These are phyloP conservation scores for Hypoxylon sp. DNA, from an alignment of 2,329 filamentous ascomycete genomes.

Conservation along the genomic window DNA sequence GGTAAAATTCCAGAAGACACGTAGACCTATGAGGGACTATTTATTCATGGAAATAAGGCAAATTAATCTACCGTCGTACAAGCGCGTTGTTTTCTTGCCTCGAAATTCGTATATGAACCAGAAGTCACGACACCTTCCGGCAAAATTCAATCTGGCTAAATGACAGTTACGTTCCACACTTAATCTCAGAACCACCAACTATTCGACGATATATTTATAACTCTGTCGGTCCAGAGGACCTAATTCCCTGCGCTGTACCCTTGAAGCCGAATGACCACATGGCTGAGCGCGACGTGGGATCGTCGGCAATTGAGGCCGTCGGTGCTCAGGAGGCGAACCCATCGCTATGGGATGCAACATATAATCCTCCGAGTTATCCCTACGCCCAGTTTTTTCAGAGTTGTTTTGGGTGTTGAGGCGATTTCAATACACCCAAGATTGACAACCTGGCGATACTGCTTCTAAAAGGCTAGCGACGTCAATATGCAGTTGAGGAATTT, in stretches of 20 bases:
- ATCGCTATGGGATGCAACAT: slow-evolving; percentile 33
- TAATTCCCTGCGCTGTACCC: slow-evolving; percentile 27
- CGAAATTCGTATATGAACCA: slow-evolving; percentile 13
- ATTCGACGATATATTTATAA: slow-evolving; percentile 40
- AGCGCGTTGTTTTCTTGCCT: slow-evolving; percentile 10
- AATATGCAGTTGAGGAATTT: slow-evolving; percentile 48
- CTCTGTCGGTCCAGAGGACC: slow-evolving; percentile 30
- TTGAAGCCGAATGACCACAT: slow-evolving; percentile 39
- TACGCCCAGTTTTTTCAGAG: background rate
- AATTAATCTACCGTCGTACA: slow-evolving; percentile 9
- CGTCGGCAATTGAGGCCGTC: slow-evolving; percentile 43
- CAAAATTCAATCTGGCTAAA: slow-evolving; percentile 48
- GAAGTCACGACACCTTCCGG: slow-evolving; percentile 32
- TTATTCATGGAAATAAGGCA: background rate
- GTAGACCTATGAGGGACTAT: background rate
- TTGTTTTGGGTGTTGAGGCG: slow-evolving; percentile 22
- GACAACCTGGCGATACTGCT: slow-evolving; percentile 15
- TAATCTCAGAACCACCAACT: slow-evolving; percentile 28
- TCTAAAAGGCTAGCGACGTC: slow-evolving; percentile 20
- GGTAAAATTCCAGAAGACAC: background rate
- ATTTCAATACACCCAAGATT: slow-evolving; percentile 25
- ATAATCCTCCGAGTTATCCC: slow-evolving; percentile 29
- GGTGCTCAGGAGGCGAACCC: slow-evolving; percentile 26
- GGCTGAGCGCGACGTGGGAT: slow-evolving; percentile 30
- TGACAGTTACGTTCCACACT: slow-evolving; percentile 30